A percentile compares a stretch with the other conserved stretches of the same genome.
phyloP scores from a whole-genome alignment of 768 basidiomycete genomes.

The Lactarius hatsudake region DNA sequence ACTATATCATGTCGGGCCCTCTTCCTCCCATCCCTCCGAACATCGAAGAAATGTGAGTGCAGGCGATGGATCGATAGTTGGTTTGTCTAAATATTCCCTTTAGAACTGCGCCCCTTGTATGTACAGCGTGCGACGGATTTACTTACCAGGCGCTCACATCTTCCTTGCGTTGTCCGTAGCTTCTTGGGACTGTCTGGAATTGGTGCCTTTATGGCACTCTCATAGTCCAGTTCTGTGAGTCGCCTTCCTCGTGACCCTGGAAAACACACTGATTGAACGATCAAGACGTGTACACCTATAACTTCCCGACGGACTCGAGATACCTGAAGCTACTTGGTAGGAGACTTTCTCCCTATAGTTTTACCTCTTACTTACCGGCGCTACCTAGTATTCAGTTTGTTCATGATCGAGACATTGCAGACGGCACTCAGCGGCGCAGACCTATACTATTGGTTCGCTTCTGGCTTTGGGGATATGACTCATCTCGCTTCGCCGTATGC shows the following conservation, averaged over 20 bases:
- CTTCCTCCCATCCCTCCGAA: neutral
- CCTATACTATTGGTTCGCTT: slow-evolving; percentile 32
- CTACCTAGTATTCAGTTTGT: slow-evolving; percentile 29
- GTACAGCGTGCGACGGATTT: neutral
- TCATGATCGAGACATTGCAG: slow-evolving; percentile 32
- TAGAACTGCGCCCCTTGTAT: neutral
- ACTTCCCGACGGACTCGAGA: slow-evolving; percentile 4
- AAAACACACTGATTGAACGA: neutral
- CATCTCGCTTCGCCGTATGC: slow-evolving; percentile 26
- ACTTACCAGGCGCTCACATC: neutral
- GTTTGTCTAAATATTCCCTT: neutral
- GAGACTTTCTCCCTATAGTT: neutral
- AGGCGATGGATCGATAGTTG: neutral
- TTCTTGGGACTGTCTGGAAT: slow-evolving; percentile 27
- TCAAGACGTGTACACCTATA: slow-evolving; percentile 19
- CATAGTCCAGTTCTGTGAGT: slow-evolving; percentile 33
- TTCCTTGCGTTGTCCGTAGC: neutral
- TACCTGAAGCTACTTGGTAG: slow-evolving; percentile 6
- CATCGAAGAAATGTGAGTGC: neutral
- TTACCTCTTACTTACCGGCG: neutral
- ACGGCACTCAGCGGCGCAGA: slow-evolving; percentile 31
- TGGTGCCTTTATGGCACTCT: slow-evolving; percentile 33
- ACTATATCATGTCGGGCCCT: neutral
- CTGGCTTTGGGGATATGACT: slow-evolving; percentile 33
- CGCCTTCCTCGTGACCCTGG: no score